phyloP scores from a whole-genome alignment of 2,329 filamentous ascomycete genomes.

The Cadophora sp. region DNA sequence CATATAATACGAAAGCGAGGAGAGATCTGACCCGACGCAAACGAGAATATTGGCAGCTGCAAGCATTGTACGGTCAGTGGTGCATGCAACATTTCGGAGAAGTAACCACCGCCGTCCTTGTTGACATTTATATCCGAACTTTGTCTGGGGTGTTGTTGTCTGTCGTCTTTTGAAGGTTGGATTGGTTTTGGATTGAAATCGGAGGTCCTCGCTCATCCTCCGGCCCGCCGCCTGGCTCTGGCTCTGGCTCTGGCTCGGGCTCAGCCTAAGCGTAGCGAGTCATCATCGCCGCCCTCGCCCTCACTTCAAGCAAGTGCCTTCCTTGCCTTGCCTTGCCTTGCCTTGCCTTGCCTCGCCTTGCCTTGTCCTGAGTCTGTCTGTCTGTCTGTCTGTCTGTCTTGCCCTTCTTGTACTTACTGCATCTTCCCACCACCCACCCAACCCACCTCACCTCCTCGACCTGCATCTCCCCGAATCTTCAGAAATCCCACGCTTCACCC shows the following conservation, averaged over 20 bases:
- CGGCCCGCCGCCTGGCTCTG: neutral
- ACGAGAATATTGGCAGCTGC: conserved; percentile 5
- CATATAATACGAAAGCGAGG: conserved; percentile 15
- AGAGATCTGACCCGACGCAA: conserved; percentile 8
- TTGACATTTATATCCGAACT: conserved; percentile 7
- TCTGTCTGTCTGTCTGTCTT: too few relatives aligned
- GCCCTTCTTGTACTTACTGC: conserved; percentile 8
- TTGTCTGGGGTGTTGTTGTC: neutral
- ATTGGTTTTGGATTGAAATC: neutral
- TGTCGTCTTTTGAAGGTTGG: neutral
- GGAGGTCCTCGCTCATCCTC: neutral
- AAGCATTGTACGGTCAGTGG: conserved; percentile 7
- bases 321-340: neutral
- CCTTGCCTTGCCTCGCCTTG: conserved; percentile 1
- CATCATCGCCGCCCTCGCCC: neutral
- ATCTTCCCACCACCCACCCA: conserved; percentile 7
- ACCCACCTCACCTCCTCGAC: conserved; percentile 4
- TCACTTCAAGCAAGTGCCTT: neutral
- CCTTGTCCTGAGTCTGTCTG: conserved; percentile 8
- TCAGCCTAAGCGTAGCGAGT: neutral
- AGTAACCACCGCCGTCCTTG: neutral
- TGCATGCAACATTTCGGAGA: conserved; percentile 11
- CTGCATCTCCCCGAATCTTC: conserved; percentile 10
- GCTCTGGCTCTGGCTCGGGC: too few relatives aligned
- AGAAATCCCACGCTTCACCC: conserved; percentile 6